Evolutionary conservation across 2,329 filamentous ascomycete genomes (phyloP).

Genomic region (Sporothrix humicola): DNA sequence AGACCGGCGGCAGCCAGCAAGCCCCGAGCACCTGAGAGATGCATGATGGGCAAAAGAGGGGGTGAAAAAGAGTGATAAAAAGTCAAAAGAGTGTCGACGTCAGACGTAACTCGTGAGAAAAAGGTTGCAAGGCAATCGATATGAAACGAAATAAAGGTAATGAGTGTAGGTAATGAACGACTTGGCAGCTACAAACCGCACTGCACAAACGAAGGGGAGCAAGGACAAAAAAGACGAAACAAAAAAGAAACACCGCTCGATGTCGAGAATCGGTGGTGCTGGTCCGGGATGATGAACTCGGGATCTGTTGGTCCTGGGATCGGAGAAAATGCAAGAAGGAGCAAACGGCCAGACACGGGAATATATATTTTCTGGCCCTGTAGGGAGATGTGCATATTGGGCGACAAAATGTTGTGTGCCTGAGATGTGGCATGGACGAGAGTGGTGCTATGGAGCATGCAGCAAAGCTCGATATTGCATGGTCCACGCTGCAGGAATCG

Average conservation of each 20-base stretch:
- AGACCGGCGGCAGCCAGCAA: conserved; percentile 27
- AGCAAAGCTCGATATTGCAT: not conserved
- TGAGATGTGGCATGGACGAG: not conserved
- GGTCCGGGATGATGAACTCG: conserved; percentile 1
- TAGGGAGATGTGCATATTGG: not conserved
- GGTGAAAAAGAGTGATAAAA: not conserved
- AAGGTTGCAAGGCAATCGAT: not conserved
- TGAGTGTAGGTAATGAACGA: not conserved
- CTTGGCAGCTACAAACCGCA: conserved; percentile 13
- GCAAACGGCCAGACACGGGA: conserved; percentile 24
- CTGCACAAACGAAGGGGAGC: conserved; percentile 14
- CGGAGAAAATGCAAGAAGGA: not conserved
- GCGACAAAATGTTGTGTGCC: not conserved
- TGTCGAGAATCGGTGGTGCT: conserved; percentile 20
- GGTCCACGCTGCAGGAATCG: not conserved
- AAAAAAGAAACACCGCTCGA: conserved; percentile 10
- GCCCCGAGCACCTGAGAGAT: conserved; percentile 7
- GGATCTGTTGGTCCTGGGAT: not conserved
- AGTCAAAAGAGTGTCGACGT: not conserved
- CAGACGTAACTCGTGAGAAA: not conserved
- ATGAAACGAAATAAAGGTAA: conserved; percentile 5
- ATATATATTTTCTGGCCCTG: conserved; percentile 31
- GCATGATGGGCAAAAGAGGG: conserved; percentile 24
- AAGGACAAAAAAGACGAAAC: not conserved
- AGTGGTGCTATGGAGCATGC: not conserved